A percentile compares a stretch with the other conserved stretches of the same genome.
phyloP scores from a whole-genome alignment of 192 early-diverging fungal genomes.

The Podila minutissima region DNA sequence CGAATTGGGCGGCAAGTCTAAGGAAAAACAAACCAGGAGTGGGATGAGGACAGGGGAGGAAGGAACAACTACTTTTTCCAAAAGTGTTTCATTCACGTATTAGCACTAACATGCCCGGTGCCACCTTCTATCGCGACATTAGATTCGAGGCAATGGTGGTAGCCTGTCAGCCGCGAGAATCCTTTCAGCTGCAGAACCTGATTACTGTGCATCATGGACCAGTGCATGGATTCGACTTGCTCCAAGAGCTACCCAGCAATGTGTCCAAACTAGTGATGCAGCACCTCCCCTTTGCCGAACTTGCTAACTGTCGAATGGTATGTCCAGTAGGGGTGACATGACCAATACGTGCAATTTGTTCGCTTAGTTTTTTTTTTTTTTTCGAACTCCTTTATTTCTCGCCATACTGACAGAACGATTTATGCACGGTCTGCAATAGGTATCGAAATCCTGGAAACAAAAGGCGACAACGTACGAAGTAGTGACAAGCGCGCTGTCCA shows the following conservation, averaged over 20 bases:
- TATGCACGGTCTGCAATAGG: constrained; percentile 6
- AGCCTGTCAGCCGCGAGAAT: constrained; percentile 21
- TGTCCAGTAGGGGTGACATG: too few relatives aligned
- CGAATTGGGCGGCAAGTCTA: too few relatives aligned
- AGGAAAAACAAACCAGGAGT: too few relatives aligned
- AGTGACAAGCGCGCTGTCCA: constrained; percentile 1
- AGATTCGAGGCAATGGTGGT: constrained; percentile 28
- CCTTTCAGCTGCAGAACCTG: constrained; percentile 24
- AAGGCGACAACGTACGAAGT: constrained; percentile 13
- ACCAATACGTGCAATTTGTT: not conserved
- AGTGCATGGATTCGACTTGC: constrained; percentile 30
- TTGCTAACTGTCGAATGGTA: constrained; percentile 35
- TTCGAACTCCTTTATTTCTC: not conserved
- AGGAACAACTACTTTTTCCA: not conserved
- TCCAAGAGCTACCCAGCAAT: constrained; percentile 7
- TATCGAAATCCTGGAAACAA: constrained; percentile 24
- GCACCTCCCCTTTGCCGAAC: constrained; percentile 22
- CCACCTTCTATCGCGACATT: not conserved
- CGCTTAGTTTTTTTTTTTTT: not conserved
- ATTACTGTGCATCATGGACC: constrained; percentile 13
- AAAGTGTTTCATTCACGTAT: too few relatives aligned
- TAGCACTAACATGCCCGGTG: too few relatives aligned
- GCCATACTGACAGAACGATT: not conserved
- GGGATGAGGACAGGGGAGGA: not conserved
- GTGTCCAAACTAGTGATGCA: constrained; percentile 14